phyloP scores from a whole-genome alignment of 2,329 filamentous ascomycete genomes.

The Pseudogymnoascus sp. region DNA sequence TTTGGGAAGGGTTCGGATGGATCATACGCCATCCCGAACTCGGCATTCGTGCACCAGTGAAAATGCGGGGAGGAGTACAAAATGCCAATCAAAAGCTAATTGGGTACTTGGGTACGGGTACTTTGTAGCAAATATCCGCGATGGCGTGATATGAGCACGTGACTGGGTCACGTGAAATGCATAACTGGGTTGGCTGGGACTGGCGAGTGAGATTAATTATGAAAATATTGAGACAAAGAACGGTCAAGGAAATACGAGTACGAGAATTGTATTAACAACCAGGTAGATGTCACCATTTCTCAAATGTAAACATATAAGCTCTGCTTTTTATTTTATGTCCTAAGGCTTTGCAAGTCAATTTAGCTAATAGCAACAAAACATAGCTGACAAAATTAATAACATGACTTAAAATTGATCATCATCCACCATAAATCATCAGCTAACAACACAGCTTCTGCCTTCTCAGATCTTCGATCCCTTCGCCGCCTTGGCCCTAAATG shows the following conservation, averaged over 20 bases:
- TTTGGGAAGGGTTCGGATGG: conserved; percentile 2
- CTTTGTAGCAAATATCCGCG: neutral
- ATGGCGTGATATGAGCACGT: neutral
- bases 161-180: neutral
- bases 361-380: conserved; percentile 5
- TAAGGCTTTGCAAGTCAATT: neutral
- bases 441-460: neutral
- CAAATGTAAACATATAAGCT: conserved; percentile 1
- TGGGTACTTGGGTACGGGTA: neutral
- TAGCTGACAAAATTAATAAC: neutral
- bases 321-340: neutral
- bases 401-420: neutral
- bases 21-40: conserved; percentile 6
- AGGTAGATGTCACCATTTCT: neutral
- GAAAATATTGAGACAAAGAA: neutral
- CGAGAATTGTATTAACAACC: neutral
- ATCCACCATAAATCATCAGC: neutral
- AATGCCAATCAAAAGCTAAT: conserved; percentile 1
- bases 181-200: neutral
- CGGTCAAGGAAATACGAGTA: neutral
- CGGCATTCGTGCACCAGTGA: neutral
- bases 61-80: conserved; percentile 6
- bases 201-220: neutral
- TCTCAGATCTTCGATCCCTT: conserved; percentile 5
- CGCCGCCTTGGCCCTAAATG: conserved; percentile 65